phyloP scores from a whole-genome alignment of 2,329 filamentous ascomycete species.

The Fusarium burgessii region DNA sequence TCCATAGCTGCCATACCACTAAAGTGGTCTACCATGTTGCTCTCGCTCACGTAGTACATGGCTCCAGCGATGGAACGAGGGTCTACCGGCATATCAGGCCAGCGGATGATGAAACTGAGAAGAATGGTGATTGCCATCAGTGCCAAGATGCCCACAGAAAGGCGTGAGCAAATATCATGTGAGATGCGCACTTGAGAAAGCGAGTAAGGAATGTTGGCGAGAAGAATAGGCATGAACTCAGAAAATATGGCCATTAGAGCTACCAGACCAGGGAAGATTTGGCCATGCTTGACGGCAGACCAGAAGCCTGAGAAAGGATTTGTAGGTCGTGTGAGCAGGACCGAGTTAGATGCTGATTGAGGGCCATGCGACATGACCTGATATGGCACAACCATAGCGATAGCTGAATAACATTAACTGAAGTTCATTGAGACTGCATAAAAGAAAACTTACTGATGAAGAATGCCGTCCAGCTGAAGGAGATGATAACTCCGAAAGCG shows the following conservation, averaged over 20 bases:
- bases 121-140: slow-evolving; percentile 58
- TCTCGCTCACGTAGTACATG: slow-evolving; percentile 57
- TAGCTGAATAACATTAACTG: slow-evolving; percentile 49
- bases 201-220: slow-evolving; percentile 63
- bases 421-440: fast-evolving
- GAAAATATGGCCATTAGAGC: slow-evolving; percentile 59
- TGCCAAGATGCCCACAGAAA: slow-evolving; percentile 55
- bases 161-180: slow-evolving; percentile 56
- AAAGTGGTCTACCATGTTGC: slow-evolving; percentile 43
- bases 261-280: slow-evolving; percentile 55
- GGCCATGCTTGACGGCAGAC: slow-evolving; percentile 42
- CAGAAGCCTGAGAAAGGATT: slow-evolving; percentile 60
- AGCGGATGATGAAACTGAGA: slow-evolving; percentile 56
- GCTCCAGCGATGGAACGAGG: slow-evolving; percentile 60
- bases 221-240: slow-evolving; percentile 63
- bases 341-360: slow-evolving; percentile 52
- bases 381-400: slow-evolving; percentile 60
- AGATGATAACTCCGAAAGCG: slow-evolving; percentile 56
- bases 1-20: slow-evolving; percentile 40
- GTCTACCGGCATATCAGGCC: slow-evolving; percentile 60
- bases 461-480: slow-evolving; percentile 57
- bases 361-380: slow-evolving; percentile 54
- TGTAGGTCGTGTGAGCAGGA: slow-evolving; percentile 56
- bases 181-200: slow-evolving; percentile 55
- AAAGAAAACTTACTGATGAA: slow-evolving; percentile 48